phyloP scores from a whole-genome alignment of 768 basidiomycete species.

The Russula foetens region DNA sequence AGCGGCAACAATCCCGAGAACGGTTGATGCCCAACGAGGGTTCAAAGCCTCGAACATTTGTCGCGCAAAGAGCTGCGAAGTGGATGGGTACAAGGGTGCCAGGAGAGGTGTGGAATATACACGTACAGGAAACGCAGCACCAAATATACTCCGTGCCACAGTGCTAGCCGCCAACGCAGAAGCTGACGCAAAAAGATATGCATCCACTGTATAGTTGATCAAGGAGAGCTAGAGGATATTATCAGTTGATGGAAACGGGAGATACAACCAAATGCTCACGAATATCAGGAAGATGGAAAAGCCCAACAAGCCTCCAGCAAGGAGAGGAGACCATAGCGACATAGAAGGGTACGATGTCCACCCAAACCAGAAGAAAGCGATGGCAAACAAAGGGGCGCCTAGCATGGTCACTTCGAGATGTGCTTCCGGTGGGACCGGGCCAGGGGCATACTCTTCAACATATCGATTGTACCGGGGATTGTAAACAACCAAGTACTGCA shows the following conservation, averaged over 20 bases:
- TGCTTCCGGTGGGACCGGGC: slow-evolving; percentile 52
- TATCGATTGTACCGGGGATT: slow-evolving; percentile 43
- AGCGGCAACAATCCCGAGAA: slow-evolving; percentile 45
- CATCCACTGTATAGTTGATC: slow-evolving; percentile 56
- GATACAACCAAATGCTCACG: slow-evolving; percentile 29
- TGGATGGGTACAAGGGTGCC: neutral
- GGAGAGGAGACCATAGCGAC: slow-evolving; percentile 45
- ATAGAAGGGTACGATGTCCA: slow-evolving; percentile 52
- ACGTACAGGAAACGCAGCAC: slow-evolving; percentile 27
- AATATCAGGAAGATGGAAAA: slow-evolving; percentile 48
- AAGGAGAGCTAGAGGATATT: slow-evolving; percentile 36
- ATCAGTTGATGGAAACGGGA: neutral
- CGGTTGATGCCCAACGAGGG: slow-evolving; percentile 50
- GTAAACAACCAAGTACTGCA: slow-evolving; percentile 44
- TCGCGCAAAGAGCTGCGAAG: slow-evolving; percentile 38
- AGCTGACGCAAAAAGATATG: slow-evolving; percentile 46
- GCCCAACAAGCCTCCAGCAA: slow-evolving; percentile 43
- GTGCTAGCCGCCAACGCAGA: slow-evolving; percentile 49
- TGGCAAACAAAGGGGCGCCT: slow-evolving; percentile 42
- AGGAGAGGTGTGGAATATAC: neutral
- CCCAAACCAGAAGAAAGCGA: slow-evolving; percentile 62
- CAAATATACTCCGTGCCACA: slow-evolving; percentile 45
- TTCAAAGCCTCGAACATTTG: slow-evolving; percentile 45
- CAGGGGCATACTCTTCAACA: slow-evolving; percentile 36
- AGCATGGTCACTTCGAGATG: slow-evolving; percentile 42